Conservation (phyloP, 345 rosid genomes). For the Cardamine chenopodiifolia region DNA sequence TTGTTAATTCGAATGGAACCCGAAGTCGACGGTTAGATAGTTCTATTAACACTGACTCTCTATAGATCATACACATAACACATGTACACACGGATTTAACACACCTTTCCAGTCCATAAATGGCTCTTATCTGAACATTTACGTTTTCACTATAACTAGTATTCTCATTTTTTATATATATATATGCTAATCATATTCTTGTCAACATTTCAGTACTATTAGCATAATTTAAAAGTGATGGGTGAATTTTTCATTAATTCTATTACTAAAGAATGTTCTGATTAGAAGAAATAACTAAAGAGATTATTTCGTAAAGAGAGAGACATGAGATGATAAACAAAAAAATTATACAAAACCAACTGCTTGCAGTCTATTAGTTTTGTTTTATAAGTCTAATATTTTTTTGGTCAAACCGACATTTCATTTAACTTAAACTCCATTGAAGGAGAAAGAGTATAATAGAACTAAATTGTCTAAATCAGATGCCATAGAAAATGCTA, state of each 20-base stretch:
- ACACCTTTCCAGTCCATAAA: neutral
- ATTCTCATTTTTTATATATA: neutral
- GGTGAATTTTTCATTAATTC: neutral
- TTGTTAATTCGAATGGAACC: conserved; percentile 12
- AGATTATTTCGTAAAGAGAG: neutral
- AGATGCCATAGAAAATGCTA: too few species aligned
- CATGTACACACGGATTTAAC: conserved; percentile 28
- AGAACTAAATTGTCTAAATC: too few species aligned
- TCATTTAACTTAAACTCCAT: too few species aligned
- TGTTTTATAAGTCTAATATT: neutral
- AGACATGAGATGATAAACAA: neutral
- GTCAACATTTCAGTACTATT: neutral
- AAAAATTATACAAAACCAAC: neutral
- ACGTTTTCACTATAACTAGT: conserved; percentile 9
- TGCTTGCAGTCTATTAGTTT: neutral
- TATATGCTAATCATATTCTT: neutral
- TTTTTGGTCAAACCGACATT: too few species aligned
- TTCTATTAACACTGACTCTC: conserved; percentile 21
- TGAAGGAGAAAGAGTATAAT: too few species aligned
- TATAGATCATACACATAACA: neutral
- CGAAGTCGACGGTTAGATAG: conserved; percentile 13
- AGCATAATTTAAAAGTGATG: neutral
- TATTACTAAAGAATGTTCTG: neutral
- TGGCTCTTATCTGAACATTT: conserved; percentile 7
- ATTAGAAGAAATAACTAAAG: neutral